Base-by-base conservation (phyloP, 2,329 filamentous ascomycete species). In the Xylariales sp. region DNA sequence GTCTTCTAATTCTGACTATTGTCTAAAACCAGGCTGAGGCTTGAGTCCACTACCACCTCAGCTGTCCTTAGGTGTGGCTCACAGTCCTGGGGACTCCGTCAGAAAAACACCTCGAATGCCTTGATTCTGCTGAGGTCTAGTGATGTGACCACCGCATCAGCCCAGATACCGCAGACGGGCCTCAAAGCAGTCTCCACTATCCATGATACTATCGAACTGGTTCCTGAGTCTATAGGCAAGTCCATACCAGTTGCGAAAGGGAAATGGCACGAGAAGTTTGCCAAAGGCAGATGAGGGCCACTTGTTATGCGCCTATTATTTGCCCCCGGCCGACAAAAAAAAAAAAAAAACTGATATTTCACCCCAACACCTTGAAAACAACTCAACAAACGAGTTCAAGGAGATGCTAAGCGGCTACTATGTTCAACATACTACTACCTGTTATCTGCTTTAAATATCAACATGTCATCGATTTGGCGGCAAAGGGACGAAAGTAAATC, bases 21-120 rank as follows among this genome's bases (percentile, higher is more conserved):
- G 36, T 59, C 34, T 14, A 54, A n/a, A 56, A 53, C 4, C 67
- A 87, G 85, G 3, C 78, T 86, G 60, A 84, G 79, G 16, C 79
- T 87, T 53, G 82, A 84, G 70, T 82, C 84, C 12, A 85, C 85
- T 23, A 80, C 84, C 28, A 78, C 82, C n/a, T 81, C 82, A 12
- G 87, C 87, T 32, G 75, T 89, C 49, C 82, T 90, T 62, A 84
- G 80, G 72, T 83, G 84, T 0, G 83, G 82, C 3, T 77, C 80
- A 61, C 85, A 83, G 72, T 85, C 83, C 16, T 91, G 89, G 78
- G 83, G 83, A 5, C 82, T 91, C 54, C 86, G 86, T 36, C 89
- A 90, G 74, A 90, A 90, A 76, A 90, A 90, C 76, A 90, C 89
- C 0, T 91, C 89, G 53, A 91, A 91, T 75, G 85, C 86, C n/a